phyloP scores from a whole-genome alignment of 2,329 filamentous ascomycete genomes.

The Ambrosiella beaveri region DNA sequence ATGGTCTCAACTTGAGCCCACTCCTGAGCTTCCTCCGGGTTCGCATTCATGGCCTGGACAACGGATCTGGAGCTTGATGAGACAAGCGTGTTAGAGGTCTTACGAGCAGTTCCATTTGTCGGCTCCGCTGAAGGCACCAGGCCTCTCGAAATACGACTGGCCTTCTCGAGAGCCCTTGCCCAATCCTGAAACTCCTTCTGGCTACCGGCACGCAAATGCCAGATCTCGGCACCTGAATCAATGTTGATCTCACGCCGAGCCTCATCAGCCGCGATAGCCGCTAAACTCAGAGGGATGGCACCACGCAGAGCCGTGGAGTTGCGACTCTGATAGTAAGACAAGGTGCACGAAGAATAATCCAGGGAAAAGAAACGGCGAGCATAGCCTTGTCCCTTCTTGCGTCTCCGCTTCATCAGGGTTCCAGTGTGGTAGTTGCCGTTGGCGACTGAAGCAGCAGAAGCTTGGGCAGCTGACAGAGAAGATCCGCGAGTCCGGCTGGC shows the following conservation, averaged over 20 bases:
- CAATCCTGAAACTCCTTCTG: slow-evolving; percentile 75
- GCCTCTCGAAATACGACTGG: slow-evolving; percentile 48
- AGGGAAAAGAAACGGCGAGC: slow-evolving; percentile 89
- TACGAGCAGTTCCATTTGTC: slow-evolving; percentile 14
- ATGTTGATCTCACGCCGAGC: slow-evolving; percentile 83
- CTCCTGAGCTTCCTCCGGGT: slow-evolving; percentile 52
- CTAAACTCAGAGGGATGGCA: slow-evolving; percentile 78
- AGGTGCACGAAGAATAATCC: slow-evolving; percentile 81
- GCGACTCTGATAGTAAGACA: slow-evolving; percentile 92
- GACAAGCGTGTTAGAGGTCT: slow-evolving; percentile 5
- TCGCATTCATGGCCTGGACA: slow-evolving; percentile 18
- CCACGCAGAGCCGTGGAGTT: slow-evolving; percentile 85
- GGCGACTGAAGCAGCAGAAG: slow-evolving; percentile 6
- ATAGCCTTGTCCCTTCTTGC: slow-evolving; percentile 87
- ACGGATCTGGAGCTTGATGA: slow-evolving; percentile 15
- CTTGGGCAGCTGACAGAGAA: slow-evolving; percentile 26
- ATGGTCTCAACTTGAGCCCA: slow-evolving; percentile 78
- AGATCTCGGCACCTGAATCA: slow-evolving; percentile 90
- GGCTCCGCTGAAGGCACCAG: slow-evolving; percentile 22
- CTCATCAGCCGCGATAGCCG: slow-evolving; percentile 79
- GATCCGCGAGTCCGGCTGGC: slow-evolving; percentile 24
- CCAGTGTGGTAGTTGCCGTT: slow-evolving; percentile 58
- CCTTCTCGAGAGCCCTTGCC: slow-evolving; percentile 70
- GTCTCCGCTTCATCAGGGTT: slow-evolving; percentile 68
- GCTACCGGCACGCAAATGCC: slow-evolving; percentile 77